A percentile compares a stretch with the other conserved stretches of the same genome.
Conservation (phyloP, 169 alveolate species). For the Eimeria acervulina region DNA sequence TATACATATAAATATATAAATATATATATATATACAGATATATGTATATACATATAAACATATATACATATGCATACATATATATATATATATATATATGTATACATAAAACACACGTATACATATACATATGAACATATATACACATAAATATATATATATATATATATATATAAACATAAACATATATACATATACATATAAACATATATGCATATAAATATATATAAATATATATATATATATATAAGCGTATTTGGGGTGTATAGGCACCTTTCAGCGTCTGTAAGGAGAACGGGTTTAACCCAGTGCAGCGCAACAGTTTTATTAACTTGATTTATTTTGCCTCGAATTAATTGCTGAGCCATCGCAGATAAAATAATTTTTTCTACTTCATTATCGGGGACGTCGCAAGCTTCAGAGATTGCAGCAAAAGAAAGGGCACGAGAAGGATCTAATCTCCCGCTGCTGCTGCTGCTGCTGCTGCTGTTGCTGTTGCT, state of each 20-base stretch:
- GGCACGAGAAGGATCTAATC: constrained; percentile 20
- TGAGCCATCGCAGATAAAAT: constrained; percentile 57
- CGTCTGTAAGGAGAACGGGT: constrained; percentile 66
- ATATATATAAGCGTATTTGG: neutral
- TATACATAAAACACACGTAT: neutral
- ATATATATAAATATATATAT: neutral
- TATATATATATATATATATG: too few species aligned
- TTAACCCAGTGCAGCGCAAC: constrained; percentile 46
- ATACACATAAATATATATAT: too few species aligned
- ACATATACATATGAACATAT: too few species aligned
- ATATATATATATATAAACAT: neutral
- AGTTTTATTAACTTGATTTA: constrained; percentile 5
- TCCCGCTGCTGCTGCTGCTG: neutral
- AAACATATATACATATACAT: neutral
- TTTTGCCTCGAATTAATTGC: constrained; percentile 26
- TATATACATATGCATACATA: too few species aligned
- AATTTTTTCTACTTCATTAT: constrained; percentile 36
- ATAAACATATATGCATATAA: too few species aligned
- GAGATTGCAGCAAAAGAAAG: constrained; percentile 50
- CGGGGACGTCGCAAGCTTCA: constrained; percentile 34
- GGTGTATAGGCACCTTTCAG: neutral
- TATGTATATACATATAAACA: too few species aligned
- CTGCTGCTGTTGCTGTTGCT: constrained; percentile 16
- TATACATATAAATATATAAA: too few species aligned
- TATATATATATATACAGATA: too few species aligned